Conservation (phyloP, 108 stramenopile species). For the Nitzschia sp. region DNA sequence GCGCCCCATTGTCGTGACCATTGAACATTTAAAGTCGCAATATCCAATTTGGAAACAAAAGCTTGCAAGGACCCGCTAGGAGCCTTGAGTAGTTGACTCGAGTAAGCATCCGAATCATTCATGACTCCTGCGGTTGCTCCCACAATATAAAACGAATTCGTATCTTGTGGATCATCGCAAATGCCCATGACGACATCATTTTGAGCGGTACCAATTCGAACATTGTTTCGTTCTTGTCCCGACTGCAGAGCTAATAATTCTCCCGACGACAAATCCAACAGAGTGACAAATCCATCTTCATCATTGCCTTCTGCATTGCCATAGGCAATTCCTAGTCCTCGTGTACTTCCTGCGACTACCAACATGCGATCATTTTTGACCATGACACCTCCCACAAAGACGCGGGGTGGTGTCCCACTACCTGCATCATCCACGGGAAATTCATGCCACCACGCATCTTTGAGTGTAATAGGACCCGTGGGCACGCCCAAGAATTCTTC, state of each 20-base stretch:
- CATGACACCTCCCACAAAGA: conserved; percentile 27
- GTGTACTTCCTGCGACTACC: conserved; percentile 27
- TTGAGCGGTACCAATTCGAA: conserved; percentile 12
- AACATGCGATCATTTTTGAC: conserved; percentile 14
- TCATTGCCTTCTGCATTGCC: conserved; percentile 15
- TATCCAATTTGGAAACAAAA: conserved; percentile 14
- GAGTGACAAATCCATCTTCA: conserved; percentile 33
- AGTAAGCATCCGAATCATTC: neutral
- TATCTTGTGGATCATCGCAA: conserved; percentile 26
- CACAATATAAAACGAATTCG: conserved; percentile 26
- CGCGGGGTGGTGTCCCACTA: neutral
- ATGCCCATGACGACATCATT: conserved; percentile 29
- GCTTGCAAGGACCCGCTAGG: conserved; percentile 5
- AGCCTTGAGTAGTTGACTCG: neutral
- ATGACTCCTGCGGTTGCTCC: conserved; percentile 28
- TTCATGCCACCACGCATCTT: conserved; percentile 12
- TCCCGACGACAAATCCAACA: conserved; percentile 5
- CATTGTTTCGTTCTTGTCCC: neutral
- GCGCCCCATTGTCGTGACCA: conserved; percentile 29
- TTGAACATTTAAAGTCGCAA: neutral
- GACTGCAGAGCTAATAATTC: neutral
- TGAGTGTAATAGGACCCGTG: conserved; percentile 3
- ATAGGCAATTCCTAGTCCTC: conserved; percentile 21
- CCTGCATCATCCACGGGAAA: conserved; percentile 20
- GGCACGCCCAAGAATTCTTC: conserved; percentile 17